Evolutionary conservation across 2,329 filamentous ascomycete genomes (phyloP), one percentile per base, ranked within the genome.

Genomic region (Aphanocladium album): DNA sequence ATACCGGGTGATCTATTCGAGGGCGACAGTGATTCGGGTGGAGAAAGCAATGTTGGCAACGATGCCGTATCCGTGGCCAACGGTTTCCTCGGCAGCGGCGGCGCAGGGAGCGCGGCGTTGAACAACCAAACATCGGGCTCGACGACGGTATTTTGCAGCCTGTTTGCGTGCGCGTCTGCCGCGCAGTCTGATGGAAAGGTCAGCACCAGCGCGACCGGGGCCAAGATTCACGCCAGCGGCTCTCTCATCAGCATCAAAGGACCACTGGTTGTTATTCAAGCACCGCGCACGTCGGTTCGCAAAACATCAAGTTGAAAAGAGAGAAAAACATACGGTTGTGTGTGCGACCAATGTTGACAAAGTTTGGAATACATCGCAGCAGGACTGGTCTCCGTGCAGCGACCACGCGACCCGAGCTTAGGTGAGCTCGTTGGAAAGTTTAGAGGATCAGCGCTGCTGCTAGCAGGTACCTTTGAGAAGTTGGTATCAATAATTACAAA

Each of bases 51-150:
- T 27, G 23, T 49, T 19, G 43, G 43, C 27, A 57, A 57, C 43
- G 54, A 57, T 33, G 54, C 54, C 30, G 30, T 57, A 3, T 57
- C 54, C 19, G 43, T 57, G 8, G 54, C 54, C 30, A 57, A 57
- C 43, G 54, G 54, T 14, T n/a, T 57, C 16, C 54, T 57, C 43
- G 54, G 54, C n/a, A 35, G 53, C 17, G 43, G 54, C 1, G 54
- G 54, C 9, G 54, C 43, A 3, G 54, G 54, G 27, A 57, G 54
- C 30, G 54, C 54, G 11, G 54, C 54, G 16, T 33, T 57, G 16
- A 49, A 57, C 43, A 39, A 57, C 54, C 27, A 19, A 8, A 57
- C 54, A 9, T 57, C 54, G 3, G 54, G 54, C 19, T 57, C 54
- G 30, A 57, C 43, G 5, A 41, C 43, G 4, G 54, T 49, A 2